phyloP scores from a whole-genome alignment of 257 asterid species.

The Cinchona pubescens region DNA sequence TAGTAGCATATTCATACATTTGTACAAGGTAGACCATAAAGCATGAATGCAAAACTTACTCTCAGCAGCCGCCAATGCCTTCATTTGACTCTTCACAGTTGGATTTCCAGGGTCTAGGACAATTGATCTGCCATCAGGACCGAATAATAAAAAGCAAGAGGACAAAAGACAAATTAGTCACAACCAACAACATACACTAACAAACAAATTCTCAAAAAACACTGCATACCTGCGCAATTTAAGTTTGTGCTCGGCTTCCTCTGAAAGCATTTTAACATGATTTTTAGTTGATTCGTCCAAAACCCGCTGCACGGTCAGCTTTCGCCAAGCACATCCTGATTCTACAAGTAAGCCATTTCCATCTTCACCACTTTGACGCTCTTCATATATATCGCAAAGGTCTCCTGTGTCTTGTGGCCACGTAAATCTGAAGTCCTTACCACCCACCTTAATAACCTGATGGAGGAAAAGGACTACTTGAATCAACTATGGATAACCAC shows the following conservation, averaged over 20 bases:
- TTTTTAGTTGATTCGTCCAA: slow-evolving; percentile 89
- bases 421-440: slow-evolving; percentile 78
- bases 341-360: slow-evolving; percentile 86
- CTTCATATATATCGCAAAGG: slow-evolving; percentile 91
- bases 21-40: not conserved
- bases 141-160: slow-evolving; percentile 19
- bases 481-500: slow-evolving; percentile 4
- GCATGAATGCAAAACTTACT: slow-evolving; percentile 45
- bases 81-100: slow-evolving; percentile 66
- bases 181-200: not conserved
- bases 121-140: slow-evolving; percentile 72
- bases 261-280: slow-evolving; percentile 86
- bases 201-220: slow-evolving; percentile 12
- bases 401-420: slow-evolving; percentile 90
- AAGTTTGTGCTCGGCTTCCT: slow-evolving; percentile 82
- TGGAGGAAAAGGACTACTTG: not conserved
- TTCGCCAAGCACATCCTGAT: slow-evolving; percentile 90
- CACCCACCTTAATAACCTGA: slow-evolving; percentile 87
- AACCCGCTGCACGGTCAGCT: slow-evolving; percentile 85
- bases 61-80: slow-evolving; percentile 72
- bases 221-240: slow-evolving; percentile 71
- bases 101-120: slow-evolving; percentile 77
- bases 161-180: not conserved
- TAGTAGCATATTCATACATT: not conserved
- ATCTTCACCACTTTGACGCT: slow-evolving; percentile 81